Conservation (phyloP, 768 basidiomycete species). For the Cyathus striatus region DNA sequence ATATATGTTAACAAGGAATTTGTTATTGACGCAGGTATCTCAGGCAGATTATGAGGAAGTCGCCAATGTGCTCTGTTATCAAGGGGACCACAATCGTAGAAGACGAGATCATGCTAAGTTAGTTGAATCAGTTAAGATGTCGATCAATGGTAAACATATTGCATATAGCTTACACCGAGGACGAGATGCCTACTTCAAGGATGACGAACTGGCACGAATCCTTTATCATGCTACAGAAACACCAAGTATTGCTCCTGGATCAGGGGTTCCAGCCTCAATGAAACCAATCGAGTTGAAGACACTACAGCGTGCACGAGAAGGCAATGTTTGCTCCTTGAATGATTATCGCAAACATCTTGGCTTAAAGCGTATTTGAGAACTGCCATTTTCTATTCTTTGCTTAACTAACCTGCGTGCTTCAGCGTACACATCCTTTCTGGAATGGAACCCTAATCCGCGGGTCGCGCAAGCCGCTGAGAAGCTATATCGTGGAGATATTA, state of each 20-base stretch:
- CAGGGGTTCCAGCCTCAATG: background rate
- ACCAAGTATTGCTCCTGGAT: conserved; percentile 1
- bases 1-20: no score
- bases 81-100: no score
- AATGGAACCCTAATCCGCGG: conserved; percentile 27
- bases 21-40: no score
- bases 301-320: conserved; percentile 10
- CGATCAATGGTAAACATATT: no score
- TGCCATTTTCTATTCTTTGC: background rate
- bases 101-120: conserved; percentile 10
- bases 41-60: no score
- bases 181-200: conserved; percentile 13
- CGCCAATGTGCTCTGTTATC: no score
- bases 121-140: no score
- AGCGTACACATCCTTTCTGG: conserved; percentile 21
- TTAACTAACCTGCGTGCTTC: background rate
- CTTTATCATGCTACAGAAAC: conserved; percentile 14
- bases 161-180: conserved; percentile 11
- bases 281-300: background rate
- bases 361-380: conserved; percentile 9
- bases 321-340: conserved; percentile 12
- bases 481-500: conserved; percentile 26
- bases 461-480: conserved; percentile 15
- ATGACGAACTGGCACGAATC: conserved; percentile 13
- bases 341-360: conserved; percentile 13